Percentiles rank a stretch among this genome's conserved stretches.
Conservation (phyloP, 2,329 filamentous ascomycete species). For the Zasmidium citrigriseum region DNA sequence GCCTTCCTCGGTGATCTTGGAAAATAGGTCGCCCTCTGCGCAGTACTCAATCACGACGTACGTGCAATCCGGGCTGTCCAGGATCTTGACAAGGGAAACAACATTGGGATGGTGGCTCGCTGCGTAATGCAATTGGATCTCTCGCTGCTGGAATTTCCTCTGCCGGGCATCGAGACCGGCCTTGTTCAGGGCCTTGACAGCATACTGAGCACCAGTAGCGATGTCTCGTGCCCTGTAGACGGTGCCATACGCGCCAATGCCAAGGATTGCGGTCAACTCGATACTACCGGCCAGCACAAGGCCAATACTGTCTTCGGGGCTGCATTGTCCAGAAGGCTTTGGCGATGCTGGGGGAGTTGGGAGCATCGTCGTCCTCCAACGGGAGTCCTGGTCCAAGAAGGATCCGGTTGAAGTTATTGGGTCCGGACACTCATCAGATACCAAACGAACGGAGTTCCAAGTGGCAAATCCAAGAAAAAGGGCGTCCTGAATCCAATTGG, state of each 20-base stretch:
- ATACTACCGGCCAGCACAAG: conserved; percentile 79
- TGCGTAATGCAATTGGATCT: conserved; percentile 87
- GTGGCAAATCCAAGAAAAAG: conserved; percentile 12
- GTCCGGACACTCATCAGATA: conserved; percentile 21
- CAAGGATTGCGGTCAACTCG: conserved; percentile 80
- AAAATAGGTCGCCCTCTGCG: conserved; percentile 93
- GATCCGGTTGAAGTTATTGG: conserved; percentile 15
- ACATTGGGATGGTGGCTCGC: conserved; percentile 91
- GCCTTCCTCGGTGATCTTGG: conserved; percentile 93
- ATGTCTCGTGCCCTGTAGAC: conserved; percentile 89
- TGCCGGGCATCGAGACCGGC: conserved; percentile 86
- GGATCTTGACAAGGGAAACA: conserved; percentile 88
- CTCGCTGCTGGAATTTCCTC: conserved; percentile 84
- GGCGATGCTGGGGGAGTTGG: conserved; percentile 54
- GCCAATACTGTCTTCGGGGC: conserved; percentile 83
- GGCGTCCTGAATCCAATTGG: conserved; percentile 5
- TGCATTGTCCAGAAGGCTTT: conserved; percentile 37
- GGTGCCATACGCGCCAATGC: conserved; percentile 93
- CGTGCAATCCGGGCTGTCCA: conserved; percentile 88
- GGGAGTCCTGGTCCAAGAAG: conserved; percentile 3
- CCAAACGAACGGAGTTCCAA: conserved; percentile 11
- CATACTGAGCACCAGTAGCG: conserved; percentile 78
- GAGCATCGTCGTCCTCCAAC: conserved; percentile 41
- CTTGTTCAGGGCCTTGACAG: conserved; percentile 96
- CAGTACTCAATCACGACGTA: conserved; percentile 97